Evolutionary conservation across 352 stramenopile genomes (phyloP).

Genomic region (Phytophthora meadii): DNA sequence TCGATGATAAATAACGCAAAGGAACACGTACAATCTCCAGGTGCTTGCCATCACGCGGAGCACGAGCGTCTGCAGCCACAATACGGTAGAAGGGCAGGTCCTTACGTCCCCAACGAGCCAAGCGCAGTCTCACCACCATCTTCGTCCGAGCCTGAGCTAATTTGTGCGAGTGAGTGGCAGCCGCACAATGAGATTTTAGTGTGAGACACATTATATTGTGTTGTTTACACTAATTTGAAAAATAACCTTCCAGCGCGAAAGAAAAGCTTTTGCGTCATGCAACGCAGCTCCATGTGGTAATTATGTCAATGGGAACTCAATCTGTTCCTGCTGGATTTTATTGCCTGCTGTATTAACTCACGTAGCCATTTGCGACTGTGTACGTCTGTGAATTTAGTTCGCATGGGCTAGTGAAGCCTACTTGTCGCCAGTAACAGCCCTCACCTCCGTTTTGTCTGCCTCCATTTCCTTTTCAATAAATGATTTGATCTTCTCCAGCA

Average conservation of each 20-base stretch:
- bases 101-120: conserved; percentile 88
- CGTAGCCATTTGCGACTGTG: conserved; percentile 4
- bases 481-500: conserved; percentile 91
- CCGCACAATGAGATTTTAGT: conserved; percentile 31
- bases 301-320: conserved; percentile 13
- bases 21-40: conserved; percentile 79
- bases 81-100: conserved; percentile 92
- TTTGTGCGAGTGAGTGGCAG: conserved; percentile 24
- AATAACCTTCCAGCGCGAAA: conserved; percentile 1
- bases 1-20: neutral
- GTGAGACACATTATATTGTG: conserved; percentile 4
- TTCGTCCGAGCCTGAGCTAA: conserved; percentile 24
- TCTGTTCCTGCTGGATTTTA: conserved; percentile 25
- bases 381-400: conserved; percentile 24
- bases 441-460: conserved; percentile 3
- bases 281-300: conserved; percentile 12
- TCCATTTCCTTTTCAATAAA: conserved; percentile 86
- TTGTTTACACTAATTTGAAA: neutral
- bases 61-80: conserved; percentile 83
- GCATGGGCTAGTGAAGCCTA: conserved; percentile 20
- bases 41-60: conserved; percentile 85
- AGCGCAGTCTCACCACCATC: conserved; percentile 89
- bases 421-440: neutral
- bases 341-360: conserved; percentile 22
- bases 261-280: neutral